phyloP scores from a whole-genome alignment of 164 flowering plant species.

The Aristolochia contorta region DNA sequence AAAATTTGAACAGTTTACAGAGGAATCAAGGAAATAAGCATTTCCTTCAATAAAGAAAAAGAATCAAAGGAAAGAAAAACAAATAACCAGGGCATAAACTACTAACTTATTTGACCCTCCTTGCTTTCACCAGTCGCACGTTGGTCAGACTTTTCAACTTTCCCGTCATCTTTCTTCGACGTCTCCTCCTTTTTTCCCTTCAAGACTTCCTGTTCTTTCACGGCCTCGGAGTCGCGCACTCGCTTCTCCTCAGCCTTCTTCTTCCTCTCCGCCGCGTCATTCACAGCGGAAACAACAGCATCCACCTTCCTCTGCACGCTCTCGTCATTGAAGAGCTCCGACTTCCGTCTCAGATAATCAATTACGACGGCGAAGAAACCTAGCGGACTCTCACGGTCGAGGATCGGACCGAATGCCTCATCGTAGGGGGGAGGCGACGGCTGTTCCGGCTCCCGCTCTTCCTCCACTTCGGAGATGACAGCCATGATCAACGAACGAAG shows the following conservation, averaged over 20 bases:
- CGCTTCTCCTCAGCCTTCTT: slow-evolving; percentile 6
- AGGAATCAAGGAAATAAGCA: neutral
- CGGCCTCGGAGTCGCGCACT: neutral
- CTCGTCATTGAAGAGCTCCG: slow-evolving; percentile 11
- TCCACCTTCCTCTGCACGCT: slow-evolving; percentile 3
- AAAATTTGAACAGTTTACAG: too few species aligned
- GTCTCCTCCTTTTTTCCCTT: slow-evolving; percentile 1
- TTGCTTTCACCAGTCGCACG: neutral
- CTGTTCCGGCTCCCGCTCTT: slow-evolving; percentile 1
- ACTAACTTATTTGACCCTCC: neutral
- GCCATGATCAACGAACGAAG: slow-evolving; percentile 7
- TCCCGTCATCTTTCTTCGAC: neutral
- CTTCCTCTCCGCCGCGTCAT: slow-evolving; percentile 9
- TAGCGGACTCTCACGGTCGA: slow-evolving; percentile 3
- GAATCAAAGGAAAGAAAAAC: neutral
- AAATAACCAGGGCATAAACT: neutral
- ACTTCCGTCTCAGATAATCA: slow-evolving; percentile 14
- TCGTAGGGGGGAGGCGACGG: slow-evolving; percentile 5
- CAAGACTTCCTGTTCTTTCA: neutral
- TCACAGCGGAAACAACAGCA: slow-evolving; percentile 5
- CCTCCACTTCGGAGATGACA: slow-evolving; percentile 8
- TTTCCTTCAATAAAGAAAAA: neutral
- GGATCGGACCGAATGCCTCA: slow-evolving; percentile 6
- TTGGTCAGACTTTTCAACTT: slow-evolving; percentile 3
- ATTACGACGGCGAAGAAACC: slow-evolving; percentile 6